A percentile compares a stretch with the other conserved stretches of the same genome.
phyloP scores from a whole-genome alignment of 805 yeast species.

The Hanseniaspora valbyensis region DNA sequence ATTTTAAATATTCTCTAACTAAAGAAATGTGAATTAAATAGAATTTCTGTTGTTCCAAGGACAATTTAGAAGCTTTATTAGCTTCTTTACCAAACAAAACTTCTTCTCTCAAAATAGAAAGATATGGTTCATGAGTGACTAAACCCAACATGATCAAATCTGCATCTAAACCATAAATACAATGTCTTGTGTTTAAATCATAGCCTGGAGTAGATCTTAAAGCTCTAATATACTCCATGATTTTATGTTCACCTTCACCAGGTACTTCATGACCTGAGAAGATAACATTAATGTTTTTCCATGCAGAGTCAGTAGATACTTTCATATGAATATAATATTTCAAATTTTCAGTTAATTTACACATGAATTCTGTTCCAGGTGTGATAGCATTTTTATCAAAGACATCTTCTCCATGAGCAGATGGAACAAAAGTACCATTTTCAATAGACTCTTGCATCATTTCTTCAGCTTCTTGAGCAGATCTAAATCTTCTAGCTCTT shows the following conservation, averaged over 20 bases:
- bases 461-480: conserved; percentile 86
- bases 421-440: conserved; percentile 64
- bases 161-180: conserved; percentile 92
- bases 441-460: conserved; percentile 61
- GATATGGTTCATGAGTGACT: conserved; percentile 90
- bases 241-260: conserved; percentile 97
- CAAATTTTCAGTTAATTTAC: conserved; percentile 66
- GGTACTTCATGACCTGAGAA: conserved; percentile 94
- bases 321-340: conserved; percentile 83
- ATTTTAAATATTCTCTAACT: conserved; percentile 78
- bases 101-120: conserved; percentile 87
- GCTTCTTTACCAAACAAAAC: conserved; percentile 65
- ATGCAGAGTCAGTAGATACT: conserved; percentile 70
- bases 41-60: conserved; percentile 66
- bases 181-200: conserved; percentile 75
- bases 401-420: conserved; percentile 48
- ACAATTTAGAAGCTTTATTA: conserved; percentile 26
- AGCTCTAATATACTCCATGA: conserved; percentile 81
- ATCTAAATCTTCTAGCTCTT: conserved; percentile 86
- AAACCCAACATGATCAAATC: conserved; percentile 90
- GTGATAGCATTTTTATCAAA: conserved; percentile 90
- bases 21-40: conserved; percentile 73
- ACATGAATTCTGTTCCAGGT: conserved; percentile 96
- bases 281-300: conserved; percentile 69
- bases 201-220: conserved; percentile 64